Percentiles rank a stretch among this genome's conserved stretches.
phyloP scores from a whole-genome alignment of 306 rosid genomes.

The Malus sylvestris region DNA sequence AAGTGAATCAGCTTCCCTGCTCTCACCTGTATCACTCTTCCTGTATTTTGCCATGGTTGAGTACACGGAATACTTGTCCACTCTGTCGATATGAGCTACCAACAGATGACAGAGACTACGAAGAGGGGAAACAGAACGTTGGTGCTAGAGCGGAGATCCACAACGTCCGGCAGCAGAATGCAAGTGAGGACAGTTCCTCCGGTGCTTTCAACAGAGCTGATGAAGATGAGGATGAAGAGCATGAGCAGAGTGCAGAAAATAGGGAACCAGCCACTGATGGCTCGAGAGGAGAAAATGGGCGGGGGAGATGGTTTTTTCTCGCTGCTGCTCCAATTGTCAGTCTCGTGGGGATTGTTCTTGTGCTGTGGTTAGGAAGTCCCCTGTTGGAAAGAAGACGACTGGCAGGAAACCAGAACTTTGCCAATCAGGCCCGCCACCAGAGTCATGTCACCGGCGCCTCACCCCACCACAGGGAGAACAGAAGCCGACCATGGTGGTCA shows the following conservation, averaged over 20 bases:
- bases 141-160: slow-evolving; percentile 30
- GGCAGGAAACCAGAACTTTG: slow-evolving; percentile 13
- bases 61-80: slow-evolving; percentile 83
- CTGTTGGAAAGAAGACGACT: slow-evolving; percentile 35
- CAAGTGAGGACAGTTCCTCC: slow-evolving; percentile 36
- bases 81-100: slow-evolving; percentile 93
- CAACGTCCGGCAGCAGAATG: slow-evolving; percentile 31
- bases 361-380: slow-evolving; percentile 79
- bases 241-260: slow-evolving; percentile 15
- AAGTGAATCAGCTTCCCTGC: slow-evolving; percentile 81
- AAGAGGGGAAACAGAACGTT: slow-evolving; percentile 52
- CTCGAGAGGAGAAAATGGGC: slow-evolving; percentile 34
- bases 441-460: slow-evolving; percentile 23
- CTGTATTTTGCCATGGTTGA: slow-evolving; percentile 94
- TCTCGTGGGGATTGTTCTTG: slow-evolving; percentile 72
- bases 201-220: slow-evolving; percentile 38
- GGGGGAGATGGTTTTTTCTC: slow-evolving; percentile 74
- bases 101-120: slow-evolving; percentile 85
- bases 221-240: slow-evolving; percentile 26
- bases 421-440: slow-evolving; percentile 31
- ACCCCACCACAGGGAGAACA: slow-evolving; percentile 53
- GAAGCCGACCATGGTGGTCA: slow-evolving; percentile 88
- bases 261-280: slow-evolving; percentile 19
- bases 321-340: slow-evolving; percentile 92
- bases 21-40: slow-evolving; percentile 72